Base-by-base conservation (phyloP, 495 filamentous ascomycete species). In the Bombardia bombarda region DNA sequence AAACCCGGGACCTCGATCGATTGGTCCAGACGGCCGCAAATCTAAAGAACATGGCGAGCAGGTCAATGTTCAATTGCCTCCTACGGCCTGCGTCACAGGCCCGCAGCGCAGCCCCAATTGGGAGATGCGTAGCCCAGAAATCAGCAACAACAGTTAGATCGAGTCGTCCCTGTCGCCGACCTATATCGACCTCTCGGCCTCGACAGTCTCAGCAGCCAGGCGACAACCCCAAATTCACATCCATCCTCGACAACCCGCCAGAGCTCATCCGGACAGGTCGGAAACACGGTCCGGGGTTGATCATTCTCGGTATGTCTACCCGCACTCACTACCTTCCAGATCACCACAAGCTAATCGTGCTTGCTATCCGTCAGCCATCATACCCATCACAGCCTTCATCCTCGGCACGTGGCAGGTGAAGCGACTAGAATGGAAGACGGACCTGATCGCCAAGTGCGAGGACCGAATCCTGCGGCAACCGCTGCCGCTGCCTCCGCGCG, bases 351-450 rank as follows among this genome's bases (percentile, higher is more conserved):
- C n/a, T n/a, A n/a, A n/a, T n/a, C n/a, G n/a, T n/a, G n/a, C n/a
- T n/a, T n/a, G n/a, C n/a, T n/a, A n/a, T n/a, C 12, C 13, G 34
- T 22, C 52, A 89, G 88, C 88, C 24, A 60, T 92, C 33, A 97
- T 98, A 48, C 92, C 92, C 26, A 69, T 93, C 32, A 95, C 88
- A 5, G 84, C 92, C 38, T 95, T 98, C 62, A 69, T 69, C 49
- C 80, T 98, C 25, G 92, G 92, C 30, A 86, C 83, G 32, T 98
- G 92, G 92, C 92, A 98, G 56, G 82, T 98, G n/a, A 75, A 93
- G 55, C 87, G 92, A 2, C 78, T 98, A 13, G 75, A 78, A 26
- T 90, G 90, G 88, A 98, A 98, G 60, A 89, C 89, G 7, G 83
- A 90, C 30, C 68, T 97, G 13, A 82, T 98, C 43, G 88, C 89